Evolutionary conservation across 768 basidiomycete genomes (phyloP).

Genomic region (Lentinula boryana): DNA sequence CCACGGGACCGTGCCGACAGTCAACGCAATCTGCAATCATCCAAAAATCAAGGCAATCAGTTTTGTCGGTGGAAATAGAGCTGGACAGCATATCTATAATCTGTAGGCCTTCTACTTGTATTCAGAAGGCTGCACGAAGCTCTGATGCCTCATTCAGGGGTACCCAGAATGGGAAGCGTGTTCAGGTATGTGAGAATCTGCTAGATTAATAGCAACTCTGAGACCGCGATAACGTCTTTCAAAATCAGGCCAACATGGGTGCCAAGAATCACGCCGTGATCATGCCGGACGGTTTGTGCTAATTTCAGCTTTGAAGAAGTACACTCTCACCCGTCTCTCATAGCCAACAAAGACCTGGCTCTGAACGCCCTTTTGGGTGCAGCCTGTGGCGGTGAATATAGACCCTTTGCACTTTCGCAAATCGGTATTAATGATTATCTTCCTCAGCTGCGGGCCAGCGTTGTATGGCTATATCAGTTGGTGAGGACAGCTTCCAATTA

Average conservation of each 20-base stretch:
- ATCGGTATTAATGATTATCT: slow-evolving; percentile 3
- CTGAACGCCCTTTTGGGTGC: slow-evolving; percentile 91
- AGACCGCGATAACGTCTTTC: background rate
- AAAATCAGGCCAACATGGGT: slow-evolving; percentile 55
- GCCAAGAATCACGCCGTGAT: slow-evolving; percentile 94
- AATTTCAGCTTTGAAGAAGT: background rate
- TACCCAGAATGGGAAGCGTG: slow-evolving; percentile 82
- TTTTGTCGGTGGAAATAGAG: slow-evolving; percentile 92
- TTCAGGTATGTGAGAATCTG: slow-evolving; percentile 43
- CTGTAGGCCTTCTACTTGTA: slow-evolving; percentile 33
- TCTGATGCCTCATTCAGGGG: slow-evolving; percentile 42
- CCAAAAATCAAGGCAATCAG: slow-evolving; percentile 90
- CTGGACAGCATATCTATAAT: slow-evolving; percentile 92
- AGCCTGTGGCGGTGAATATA: slow-evolving; percentile 73
- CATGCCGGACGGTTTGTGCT: slow-evolving; percentile 81
- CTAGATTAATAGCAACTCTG: background rate
- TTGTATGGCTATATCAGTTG: slow-evolving; percentile 94
- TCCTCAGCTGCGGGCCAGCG: slow-evolving; percentile 84
- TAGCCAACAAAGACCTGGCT: slow-evolving; percentile 90
- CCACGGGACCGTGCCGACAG: slow-evolving; percentile 85
- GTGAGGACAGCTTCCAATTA: slow-evolving; percentile 32
- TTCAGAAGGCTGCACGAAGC: background rate
- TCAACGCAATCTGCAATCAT: slow-evolving; percentile 92
- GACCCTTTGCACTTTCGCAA: background rate
- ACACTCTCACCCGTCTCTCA: background rate